phyloP scores from a whole-genome alignment of 768 basidiomycete genomes.

The Pisolithus sp. region DNA sequence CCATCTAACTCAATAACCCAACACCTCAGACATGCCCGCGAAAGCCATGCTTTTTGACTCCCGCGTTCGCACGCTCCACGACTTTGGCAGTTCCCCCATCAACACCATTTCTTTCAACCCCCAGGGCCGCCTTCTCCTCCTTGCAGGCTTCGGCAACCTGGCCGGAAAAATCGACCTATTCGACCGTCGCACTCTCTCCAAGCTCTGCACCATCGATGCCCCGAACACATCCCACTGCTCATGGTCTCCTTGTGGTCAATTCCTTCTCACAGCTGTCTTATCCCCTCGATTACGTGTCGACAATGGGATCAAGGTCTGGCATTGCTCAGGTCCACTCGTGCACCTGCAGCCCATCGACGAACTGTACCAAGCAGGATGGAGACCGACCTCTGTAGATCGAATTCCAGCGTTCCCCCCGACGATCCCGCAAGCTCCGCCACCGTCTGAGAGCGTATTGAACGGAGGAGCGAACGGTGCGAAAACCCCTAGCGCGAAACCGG shows the following conservation, averaged over 20 bases:
- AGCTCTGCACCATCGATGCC: slow-evolving; percentile 76
- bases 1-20: neutral
- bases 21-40: slow-evolving; percentile 79
- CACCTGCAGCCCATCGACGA: slow-evolving; percentile 82
- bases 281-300: slow-evolving; percentile 94
- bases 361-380: slow-evolving; percentile 84
- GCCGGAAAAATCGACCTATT: slow-evolving; percentile 90
- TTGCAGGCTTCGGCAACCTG: slow-evolving; percentile 96
- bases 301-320: slow-evolving; percentile 96
- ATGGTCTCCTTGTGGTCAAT: slow-evolving; percentile 92
- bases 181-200: slow-evolving; percentile 80
- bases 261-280: slow-evolving; percentile 91
- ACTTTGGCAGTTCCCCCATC: slow-evolving; percentile 84
- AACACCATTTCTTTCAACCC: slow-evolving; percentile 96
- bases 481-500: slow-evolving; percentile 54
- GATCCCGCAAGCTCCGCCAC: slow-evolving; percentile 64
- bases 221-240: slow-evolving; percentile 92
- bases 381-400: slow-evolving; percentile 62
- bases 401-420: slow-evolving; percentile 59
- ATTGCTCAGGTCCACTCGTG: slow-evolving; percentile 81
- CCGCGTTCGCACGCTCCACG: slow-evolving; percentile 79
- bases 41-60: slow-evolving; percentile 90
- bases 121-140: slow-evolving; percentile 78
- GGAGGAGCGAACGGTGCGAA: slow-evolving; percentile 47
- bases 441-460: slow-evolving; percentile 50